Evolutionary conservation across 2,329 filamentous ascomycete species (phyloP), one percentile per base, ranked within the genome.

Genomic region (Nemania serpens): DNA sequence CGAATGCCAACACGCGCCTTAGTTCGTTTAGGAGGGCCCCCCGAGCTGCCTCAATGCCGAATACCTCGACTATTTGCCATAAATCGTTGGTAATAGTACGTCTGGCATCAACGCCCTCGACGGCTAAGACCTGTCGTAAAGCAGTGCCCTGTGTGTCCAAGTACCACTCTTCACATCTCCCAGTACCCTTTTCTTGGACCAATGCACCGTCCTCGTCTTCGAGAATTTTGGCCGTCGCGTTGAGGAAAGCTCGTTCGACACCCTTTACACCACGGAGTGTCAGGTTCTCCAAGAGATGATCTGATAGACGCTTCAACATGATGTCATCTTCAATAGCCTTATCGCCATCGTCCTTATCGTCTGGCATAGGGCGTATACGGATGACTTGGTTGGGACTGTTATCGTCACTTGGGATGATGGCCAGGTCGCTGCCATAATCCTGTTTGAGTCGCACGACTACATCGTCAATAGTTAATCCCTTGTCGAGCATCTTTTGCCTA

Each of bases 361-460:
- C 84, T 63, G 86, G 80, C 63, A 96, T 87, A 70, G 93, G 90
- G 66, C 95, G 91, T 66, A 97, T 90, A 75, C 95, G 95, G 69
- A 99, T 92, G 47, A 98, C 90, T 75, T 96, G 93, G 74, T 96
- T 88, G 66, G 97, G 93, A 10, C 94, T 93, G 75, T 99, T 99
- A 81, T 97, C 95, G 76, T 99, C 95, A 77, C 93, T 97, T 82
- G 96, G 97, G 62, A 99, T 93, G 67, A 99, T 88, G 13, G 92
- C 92, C 69, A 98, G 81, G 75, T 97, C 93, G 64, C 84, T 87
- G 18, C 87, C 84, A 73, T 96, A 99, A 55, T 93, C 89, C 66
- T 93, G 87, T 80, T 96, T 97, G 78, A 99, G 95, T 72, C 88
- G 90, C 63, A 84, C 81, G 34, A 94, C 94, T 63, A 99, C 94